Conservation (phyloP, 2,329 filamentous ascomycete species). For the Aspergillus nomiae region DNA sequence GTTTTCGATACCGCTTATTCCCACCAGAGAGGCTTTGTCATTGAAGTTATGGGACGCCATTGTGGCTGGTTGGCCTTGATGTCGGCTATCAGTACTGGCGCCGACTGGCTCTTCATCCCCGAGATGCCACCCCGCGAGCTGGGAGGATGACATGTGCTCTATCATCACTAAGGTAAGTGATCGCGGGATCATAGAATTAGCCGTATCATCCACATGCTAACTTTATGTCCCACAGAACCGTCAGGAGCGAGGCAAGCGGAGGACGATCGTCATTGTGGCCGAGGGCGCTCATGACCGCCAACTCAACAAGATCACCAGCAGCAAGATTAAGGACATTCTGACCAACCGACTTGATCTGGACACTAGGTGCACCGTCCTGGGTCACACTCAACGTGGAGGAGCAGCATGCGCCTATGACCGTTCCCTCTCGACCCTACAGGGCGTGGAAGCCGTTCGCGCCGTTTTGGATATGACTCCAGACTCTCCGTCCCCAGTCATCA, state of each 20-base stretch:
- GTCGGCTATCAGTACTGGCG: constrained; percentile 89
- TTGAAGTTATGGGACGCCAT: constrained; percentile 97
- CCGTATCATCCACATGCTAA: neutral
- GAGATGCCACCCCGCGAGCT: constrained; percentile 87
- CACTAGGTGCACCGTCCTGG: constrained; percentile 89
- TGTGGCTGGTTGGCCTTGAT: constrained; percentile 97
- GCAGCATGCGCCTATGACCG: constrained; percentile 90
- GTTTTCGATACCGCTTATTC: constrained; percentile 90
- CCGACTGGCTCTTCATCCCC: constrained; percentile 95
- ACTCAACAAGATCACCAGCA: constrained; percentile 77
- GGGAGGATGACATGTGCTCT: constrained; percentile 82
- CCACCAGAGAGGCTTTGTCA: constrained; percentile 92
- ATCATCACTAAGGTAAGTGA: constrained; percentile 68
- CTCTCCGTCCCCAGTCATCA: constrained; percentile 89
- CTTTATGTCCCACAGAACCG: neutral
- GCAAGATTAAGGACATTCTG: constrained; percentile 82
- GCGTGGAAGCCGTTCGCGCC: constrained; percentile 88
- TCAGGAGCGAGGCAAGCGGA: constrained; percentile 76
- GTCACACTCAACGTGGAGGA: constrained; percentile 95
- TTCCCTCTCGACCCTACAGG: constrained; percentile 87
- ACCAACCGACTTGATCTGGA: constrained; percentile 78
- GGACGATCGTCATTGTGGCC: constrained; percentile 96
- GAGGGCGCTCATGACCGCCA: constrained; percentile 87
- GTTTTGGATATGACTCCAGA: constrained; percentile 86
- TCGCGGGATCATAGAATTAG: neutral